phyloP scores from a whole-genome alignment of 805 yeast genomes.

The Candida morakotiae region DNA sequence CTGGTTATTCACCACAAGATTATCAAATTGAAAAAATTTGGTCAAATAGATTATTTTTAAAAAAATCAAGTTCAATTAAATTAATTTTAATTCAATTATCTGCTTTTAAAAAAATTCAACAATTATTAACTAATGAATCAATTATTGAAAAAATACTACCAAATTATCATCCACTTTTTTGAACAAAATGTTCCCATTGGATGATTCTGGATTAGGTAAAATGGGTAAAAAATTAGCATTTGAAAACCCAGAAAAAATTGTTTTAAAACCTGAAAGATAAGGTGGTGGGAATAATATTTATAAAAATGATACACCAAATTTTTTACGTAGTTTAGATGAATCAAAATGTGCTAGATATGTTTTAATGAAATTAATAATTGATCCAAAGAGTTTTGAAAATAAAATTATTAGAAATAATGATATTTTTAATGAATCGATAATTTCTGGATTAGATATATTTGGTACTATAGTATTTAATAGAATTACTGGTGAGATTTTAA shows the following conservation, averaged over 20 bases:
- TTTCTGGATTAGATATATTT: constrained; percentile 89
- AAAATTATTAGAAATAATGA: constrained; percentile 66
- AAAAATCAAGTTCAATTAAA: constrained; percentile 74
- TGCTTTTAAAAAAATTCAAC: constrained; percentile 94
- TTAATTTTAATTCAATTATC: constrained; percentile 82
- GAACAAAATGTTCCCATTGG: constrained; percentile 82
- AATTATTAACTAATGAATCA: constrained; percentile 61
- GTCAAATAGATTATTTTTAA: constrained; percentile 72
- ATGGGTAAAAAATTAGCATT: constrained; percentile 65
- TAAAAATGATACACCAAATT: constrained; percentile 77
- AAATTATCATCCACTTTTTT: constrained; percentile 65
- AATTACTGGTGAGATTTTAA: constrained; percentile 46
- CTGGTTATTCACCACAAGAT: constrained; percentile 86
- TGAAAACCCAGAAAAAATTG: constrained; percentile 65
- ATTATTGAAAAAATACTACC: constrained; percentile 47
- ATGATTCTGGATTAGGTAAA: constrained; percentile 58
- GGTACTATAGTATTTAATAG: constrained; percentile 80
- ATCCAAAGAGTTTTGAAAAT: constrained; percentile 68
- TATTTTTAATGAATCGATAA: constrained; percentile 63
- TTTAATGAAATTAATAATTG: constrained; percentile 89
- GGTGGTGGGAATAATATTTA: constrained; percentile 98
- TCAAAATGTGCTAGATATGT: constrained; percentile 86
- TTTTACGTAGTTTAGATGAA: constrained; percentile 55
- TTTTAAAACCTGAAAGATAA: constrained; percentile 95
- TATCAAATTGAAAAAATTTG: constrained; percentile 65